Percentiles rank a stretch among this genome's conserved stretches.
Conservation (phyloP, 1,139 yeast genomes). For the Meyerozyma smithsonii region DNA sequence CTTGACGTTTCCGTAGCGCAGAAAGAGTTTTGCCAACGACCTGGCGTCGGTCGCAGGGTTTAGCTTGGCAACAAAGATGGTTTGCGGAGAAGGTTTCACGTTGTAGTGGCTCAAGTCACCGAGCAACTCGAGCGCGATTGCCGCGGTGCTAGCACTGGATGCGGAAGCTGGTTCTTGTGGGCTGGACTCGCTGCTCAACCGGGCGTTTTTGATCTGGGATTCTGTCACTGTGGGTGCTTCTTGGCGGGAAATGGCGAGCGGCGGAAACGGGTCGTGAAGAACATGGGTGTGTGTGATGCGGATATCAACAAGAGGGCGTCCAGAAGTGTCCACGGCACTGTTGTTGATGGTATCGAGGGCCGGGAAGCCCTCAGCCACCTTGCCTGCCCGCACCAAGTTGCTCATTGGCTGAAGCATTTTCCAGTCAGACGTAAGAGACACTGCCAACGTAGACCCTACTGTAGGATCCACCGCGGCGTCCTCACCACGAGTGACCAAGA, state of each 20-base stretch:
- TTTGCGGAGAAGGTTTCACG: conserved; percentile 56
- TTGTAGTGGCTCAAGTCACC: conserved; percentile 63
- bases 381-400: conserved; percentile 39
- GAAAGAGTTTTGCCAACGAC: conserved; percentile 50
- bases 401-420: conserved; percentile 3
- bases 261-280: conserved; percentile 51
- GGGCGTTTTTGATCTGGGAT: conserved; percentile 11
- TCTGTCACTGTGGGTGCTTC: conserved; percentile 2
- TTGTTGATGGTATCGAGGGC: conserved; percentile 41
- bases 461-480: conserved; percentile 14
- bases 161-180: conserved; percentile 30
- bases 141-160: conserved; percentile 30
- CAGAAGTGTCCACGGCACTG: conserved; percentile 29
- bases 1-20: conserved; percentile 52
- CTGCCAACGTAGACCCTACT: conserved; percentile 25
- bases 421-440: conserved; percentile 20
- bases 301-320: conserved; percentile 44
- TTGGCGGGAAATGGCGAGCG: conserved; percentile 4
- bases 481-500: conserved; percentile 27
- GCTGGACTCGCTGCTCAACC: conserved; percentile 5
- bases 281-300: conserved; percentile 48
- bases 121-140: conserved; percentile 56
- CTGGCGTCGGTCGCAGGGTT: conserved; percentile 56
- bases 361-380: conserved; percentile 48
- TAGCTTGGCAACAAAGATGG: conserved; percentile 58